Conservation (phyloP, 2,329 filamentous ascomycete genomes). For the Aspergillus hiratsukae region DNA sequence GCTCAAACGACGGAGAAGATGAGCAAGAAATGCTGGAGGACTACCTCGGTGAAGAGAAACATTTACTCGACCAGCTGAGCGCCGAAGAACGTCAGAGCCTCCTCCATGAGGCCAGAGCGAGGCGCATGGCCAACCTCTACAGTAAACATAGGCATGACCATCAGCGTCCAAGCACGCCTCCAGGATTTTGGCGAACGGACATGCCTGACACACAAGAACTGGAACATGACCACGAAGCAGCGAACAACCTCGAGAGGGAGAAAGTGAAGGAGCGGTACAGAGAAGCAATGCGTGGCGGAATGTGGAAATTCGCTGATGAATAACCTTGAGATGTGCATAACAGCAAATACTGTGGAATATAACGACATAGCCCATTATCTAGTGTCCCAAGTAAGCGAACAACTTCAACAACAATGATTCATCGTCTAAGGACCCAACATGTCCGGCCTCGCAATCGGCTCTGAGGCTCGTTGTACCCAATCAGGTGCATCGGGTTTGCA, state of each 20-base stretch:
- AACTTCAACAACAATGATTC: too few species aligned
- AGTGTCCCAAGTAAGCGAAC: not conserved
- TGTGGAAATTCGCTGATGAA: constrained; percentile 81
- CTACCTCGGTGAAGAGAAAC: constrained; percentile 46
- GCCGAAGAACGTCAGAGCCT: constrained; percentile 59
- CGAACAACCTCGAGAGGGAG: constrained; percentile 58
- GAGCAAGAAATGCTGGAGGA: constrained; percentile 44
- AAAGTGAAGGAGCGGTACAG: constrained; percentile 68
- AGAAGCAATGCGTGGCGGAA: constrained; percentile 75
- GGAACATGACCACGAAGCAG: constrained; percentile 60
- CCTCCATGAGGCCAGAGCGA: constrained; percentile 71
- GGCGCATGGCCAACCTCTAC: constrained; percentile 66
- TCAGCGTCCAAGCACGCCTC: constrained; percentile 67
- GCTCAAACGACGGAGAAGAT: constrained; percentile 6
- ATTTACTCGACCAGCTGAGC: constrained; percentile 47
- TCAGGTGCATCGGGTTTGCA: too few species aligned
- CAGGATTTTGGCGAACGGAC: constrained; percentile 85
- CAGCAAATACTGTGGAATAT: not conserved
- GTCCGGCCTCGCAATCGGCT: too few species aligned
- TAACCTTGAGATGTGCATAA: constrained; percentile 23
- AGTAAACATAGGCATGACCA: constrained; percentile 75
- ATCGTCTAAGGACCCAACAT: too few species aligned
- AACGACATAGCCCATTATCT: not conserved
- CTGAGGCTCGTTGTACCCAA: too few species aligned
- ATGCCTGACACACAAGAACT: constrained; percentile 86